Percentiles rank a stretch among this genome's conserved stretches.
These are phyloP conservation scores for Mycena galopus DNA, from an alignment of 768 basidiomycete genomes.

Conservation along the genomic window DNA sequence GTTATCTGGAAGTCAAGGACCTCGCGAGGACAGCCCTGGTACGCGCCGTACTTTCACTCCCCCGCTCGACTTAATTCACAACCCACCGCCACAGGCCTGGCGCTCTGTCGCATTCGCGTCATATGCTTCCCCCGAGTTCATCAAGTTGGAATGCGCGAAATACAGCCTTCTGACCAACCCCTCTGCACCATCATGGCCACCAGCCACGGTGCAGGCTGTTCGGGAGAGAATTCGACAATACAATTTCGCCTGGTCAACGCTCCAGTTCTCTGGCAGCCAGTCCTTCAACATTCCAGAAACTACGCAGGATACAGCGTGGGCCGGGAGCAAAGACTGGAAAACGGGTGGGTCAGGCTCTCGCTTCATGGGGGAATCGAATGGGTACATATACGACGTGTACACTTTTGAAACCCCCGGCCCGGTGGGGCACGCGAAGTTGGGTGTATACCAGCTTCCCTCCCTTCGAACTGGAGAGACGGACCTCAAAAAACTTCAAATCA, in stretches of 20 bases:
- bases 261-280: neutral
- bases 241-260: slow-evolving; percentile 28
- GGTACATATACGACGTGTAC: slow-evolving; percentile 17
- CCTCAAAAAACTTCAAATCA: neutral
- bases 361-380: slow-evolving; percentile 29
- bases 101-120: slow-evolving; percentile 12
- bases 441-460: slow-evolving; percentile 9
- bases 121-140: slow-evolving; percentile 1
- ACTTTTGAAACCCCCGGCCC: neutral
- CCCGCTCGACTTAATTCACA: neutral
- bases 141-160: slow-evolving; percentile 17
- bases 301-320: slow-evolving; percentile 9
- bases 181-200: neutral
- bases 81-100: slow-evolving; percentile 11
- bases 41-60: neutral
- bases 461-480: slow-evolving; percentile 5
- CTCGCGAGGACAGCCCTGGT: slow-evolving; percentile 8
- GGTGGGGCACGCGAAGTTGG: neutral
- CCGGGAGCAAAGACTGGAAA: slow-evolving; percentile 14
- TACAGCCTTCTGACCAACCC: slow-evolving; percentile 9
- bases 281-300: slow-evolving; percentile 5
- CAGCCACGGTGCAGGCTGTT: neutral
- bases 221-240: slow-evolving; percentile 18
- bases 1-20: slow-evolving; percentile 19
- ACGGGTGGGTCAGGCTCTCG: slow-evolving; percentile 6